Percentiles rank a stretch among this genome's conserved stretches.
phyloP scores from a whole-genome alignment of 768 basidiomycete genomes.

The Tylopilus vinaceipallidus region DNA sequence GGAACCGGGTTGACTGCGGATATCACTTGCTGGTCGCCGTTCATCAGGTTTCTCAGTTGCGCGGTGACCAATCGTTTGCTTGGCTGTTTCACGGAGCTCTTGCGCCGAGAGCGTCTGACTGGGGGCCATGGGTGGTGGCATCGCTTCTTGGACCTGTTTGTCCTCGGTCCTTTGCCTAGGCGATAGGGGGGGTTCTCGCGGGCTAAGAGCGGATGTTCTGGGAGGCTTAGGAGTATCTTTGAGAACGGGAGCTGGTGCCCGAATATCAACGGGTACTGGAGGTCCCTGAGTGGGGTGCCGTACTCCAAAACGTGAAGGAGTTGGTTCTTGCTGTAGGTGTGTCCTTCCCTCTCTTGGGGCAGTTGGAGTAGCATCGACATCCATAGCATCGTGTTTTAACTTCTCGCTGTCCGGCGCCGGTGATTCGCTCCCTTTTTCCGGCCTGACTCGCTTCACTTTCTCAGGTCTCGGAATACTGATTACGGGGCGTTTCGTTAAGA shows the following conservation, averaged over 20 bases:
- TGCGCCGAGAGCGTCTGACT: conserved; percentile 79
- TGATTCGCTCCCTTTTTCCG: conserved; percentile 37
- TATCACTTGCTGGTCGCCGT: conserved; percentile 34
- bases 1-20: conserved; percentile 50
- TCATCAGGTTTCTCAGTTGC: conserved; percentile 41
- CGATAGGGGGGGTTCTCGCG: conserved; percentile 38
- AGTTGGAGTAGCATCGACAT: conserved; percentile 28
- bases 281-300: conserved; percentile 17
- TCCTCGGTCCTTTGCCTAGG: conserved; percentile 45
- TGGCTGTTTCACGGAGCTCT: conserved; percentile 78
- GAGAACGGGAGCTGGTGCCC: conserved; percentile 12
- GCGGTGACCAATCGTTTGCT: conserved; percentile 52
- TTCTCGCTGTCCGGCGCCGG: conserved; percentile 34
- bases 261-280: conserved; percentile 17
- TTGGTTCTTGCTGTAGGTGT: conserved; percentile 19
- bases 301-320: conserved; percentile 20
- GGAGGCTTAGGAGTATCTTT: conserved; percentile 22
- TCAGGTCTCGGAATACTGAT: conserved; percentile 74
- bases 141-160: conserved; percentile 39
- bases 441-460: conserved; percentile 61
- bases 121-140: conserved; percentile 78
- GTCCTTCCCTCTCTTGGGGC: conserved; percentile 28
- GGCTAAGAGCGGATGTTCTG: conserved; percentile 17
- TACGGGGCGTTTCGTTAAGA: conserved; percentile 7
- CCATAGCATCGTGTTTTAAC: conserved; percentile 34